phyloP scores from a whole-genome alignment of 1,284 basidiomycete genomes.

The Pholiota adiposa region DNA sequence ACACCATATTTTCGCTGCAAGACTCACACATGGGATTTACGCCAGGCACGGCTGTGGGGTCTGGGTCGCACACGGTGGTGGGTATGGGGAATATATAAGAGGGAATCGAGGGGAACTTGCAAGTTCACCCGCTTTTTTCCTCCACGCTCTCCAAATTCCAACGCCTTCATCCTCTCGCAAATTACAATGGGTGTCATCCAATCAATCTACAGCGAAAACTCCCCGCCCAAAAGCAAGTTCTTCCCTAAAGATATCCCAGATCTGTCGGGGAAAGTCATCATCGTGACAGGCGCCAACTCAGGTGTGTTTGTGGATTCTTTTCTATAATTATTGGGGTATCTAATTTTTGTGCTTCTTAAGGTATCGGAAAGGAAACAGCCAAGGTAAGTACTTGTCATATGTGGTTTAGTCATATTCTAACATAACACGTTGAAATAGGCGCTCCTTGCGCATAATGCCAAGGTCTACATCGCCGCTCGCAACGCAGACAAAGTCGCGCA shows the following conservation, averaged over 20 bases:
- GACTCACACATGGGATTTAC: background rate
- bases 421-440: constrained; percentile 32
- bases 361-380: constrained; percentile 22
- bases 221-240: constrained; percentile 49
- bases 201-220: constrained; percentile 17
- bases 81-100: background rate
- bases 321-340: background rate
- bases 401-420: too few relatives aligned
- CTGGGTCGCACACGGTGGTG: background rate
- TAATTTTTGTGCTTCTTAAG: background rate
- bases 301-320: constrained; percentile 12
- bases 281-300: constrained; percentile 37
- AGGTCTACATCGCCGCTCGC: constrained; percentile 66
- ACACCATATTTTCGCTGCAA: background rate
- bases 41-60: background rate
- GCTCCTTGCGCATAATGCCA: constrained; percentile 60
- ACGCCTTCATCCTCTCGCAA: background rate
- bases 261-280: constrained; percentile 47
- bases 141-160: background rate
- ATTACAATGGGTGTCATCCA: constrained; percentile 12
- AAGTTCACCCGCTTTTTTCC: too few relatives aligned
- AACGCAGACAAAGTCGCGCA: constrained; percentile 46
- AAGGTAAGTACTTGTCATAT: constrained; percentile 5
- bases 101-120: background rate
- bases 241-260: constrained; percentile 52